Evolutionary conservation across 2,329 filamentous ascomycete genomes (phyloP), one percentile per base, ranked within the genome.

Genomic region (Paecilomyces fulvus): DNA sequence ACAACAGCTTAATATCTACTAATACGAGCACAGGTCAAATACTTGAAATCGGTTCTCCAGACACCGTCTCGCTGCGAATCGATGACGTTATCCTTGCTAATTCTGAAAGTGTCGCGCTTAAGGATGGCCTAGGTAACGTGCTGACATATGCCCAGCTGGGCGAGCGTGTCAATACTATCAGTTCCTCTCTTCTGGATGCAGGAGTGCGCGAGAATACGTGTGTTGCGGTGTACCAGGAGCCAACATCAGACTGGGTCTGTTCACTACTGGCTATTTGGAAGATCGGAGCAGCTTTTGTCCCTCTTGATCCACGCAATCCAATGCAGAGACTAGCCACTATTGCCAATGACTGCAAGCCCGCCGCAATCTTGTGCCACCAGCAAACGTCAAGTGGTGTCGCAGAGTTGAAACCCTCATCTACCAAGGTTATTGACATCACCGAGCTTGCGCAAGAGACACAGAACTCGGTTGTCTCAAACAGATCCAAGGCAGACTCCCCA

Each of bases 161-260:
- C 25, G 25, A 28, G 25, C 25, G 25, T 28, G 25, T 28, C 25
- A 28, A 28, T 28, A 28, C 25, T 28, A 5, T 28, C 25, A 28
- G 25, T 28, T 28, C 25, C 25, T 2, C 64, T 79, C 63, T 78
- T 4, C 5, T 56, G 4, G 56, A 25, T 1, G 53, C 33, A 1
- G 64, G 60, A 1, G 55, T 64, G 1, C 3, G 23, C 1, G 69
- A 65, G 0, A 63, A 63, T 9, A 53, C 55, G 0, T 28, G 25
- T 28, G 69, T 81, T 2, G 70, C 61, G 0, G 74, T 81, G 1
- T 73, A 77, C 52, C 71, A 74, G 37, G 53, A 75, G 3, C 67
- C 78, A 0, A 59, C 64, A 0, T 37, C 63, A 0, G 70, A 77
- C 43, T 74, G 64, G 64, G 61, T 75, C 10, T 55, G 51, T 20